Percentiles rank a stretch among this genome's conserved stretches.
These are phyloP conservation scores for Paraconiothyrium sp. DNA, from an alignment of 2,329 filamentous ascomycete species.

Conservation along the genomic window DNA sequence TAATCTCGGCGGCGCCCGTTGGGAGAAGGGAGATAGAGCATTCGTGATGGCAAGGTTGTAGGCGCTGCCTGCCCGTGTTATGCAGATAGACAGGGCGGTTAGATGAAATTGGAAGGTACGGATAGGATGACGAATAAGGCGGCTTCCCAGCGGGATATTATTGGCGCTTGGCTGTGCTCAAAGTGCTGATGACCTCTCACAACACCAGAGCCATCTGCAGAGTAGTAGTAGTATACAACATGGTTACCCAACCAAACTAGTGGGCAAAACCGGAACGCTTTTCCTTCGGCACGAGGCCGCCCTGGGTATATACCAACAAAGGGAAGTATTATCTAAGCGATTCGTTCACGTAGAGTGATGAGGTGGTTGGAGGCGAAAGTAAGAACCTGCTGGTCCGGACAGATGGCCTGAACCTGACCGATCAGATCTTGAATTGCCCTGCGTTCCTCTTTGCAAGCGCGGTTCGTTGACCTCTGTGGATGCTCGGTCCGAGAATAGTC, in stretches of 20 bases:
- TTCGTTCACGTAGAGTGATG: constrained; percentile 5
- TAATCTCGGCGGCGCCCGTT: not conserved
- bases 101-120: constrained; percentile 2
- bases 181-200: constrained; percentile 1
- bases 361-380: not conserved
- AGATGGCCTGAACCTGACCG: not conserved
- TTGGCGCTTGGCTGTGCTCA: constrained; percentile 1
- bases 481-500: constrained; percentile 3
- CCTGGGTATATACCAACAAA: constrained; percentile 12
- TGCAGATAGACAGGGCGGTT: not conserved
- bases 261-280: constrained; percentile 12
- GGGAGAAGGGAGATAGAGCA: not conserved
- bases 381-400: constrained; percentile 3
- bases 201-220: not conserved
- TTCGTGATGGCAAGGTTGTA: not conserved
- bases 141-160: not conserved
- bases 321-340: constrained; percentile 9
- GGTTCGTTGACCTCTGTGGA: not conserved
- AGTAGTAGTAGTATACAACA: constrained; percentile 14
- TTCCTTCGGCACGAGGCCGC: constrained; percentile 11
- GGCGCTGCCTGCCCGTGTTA: not conserved
- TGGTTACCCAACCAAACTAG: constrained; percentile 6
- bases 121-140: not conserved
- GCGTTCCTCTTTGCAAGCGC: not conserved
- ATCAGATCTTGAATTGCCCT: not conserved